phyloP scores from a whole-genome alignment of 129 eudicot genomes.

The Centrapalus pauciflorus region DNA sequence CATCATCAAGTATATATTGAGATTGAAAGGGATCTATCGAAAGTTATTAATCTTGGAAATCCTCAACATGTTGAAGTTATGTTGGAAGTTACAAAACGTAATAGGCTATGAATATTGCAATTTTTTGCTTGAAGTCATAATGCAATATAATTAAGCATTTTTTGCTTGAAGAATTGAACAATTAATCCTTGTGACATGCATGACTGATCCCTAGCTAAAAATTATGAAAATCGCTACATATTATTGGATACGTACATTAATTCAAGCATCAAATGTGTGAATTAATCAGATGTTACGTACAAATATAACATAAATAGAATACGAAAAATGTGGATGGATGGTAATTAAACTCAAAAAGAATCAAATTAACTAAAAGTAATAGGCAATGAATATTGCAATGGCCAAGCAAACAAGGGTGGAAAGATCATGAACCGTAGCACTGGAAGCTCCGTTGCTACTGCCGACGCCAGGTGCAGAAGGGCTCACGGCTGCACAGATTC shows the following conservation, averaged over 20 bases:
- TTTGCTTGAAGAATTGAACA: too few relatives aligned
- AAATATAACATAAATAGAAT: constrained; percentile 15
- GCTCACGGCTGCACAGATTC: not conserved
- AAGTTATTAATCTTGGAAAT: too few relatives aligned
- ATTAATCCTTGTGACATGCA: too few relatives aligned
- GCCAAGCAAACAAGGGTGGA: constrained; percentile 26
- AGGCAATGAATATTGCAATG: constrained; percentile 33
- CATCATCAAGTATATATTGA: too few relatives aligned
- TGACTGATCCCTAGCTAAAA: not conserved
- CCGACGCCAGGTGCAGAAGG: constrained; percentile 10
- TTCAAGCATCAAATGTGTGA: constrained; percentile 23
- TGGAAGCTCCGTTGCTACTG: constrained; percentile 18
- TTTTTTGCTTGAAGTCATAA: too few relatives aligned
- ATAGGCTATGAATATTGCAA: too few relatives aligned
- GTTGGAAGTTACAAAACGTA: too few relatives aligned
- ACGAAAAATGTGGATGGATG: constrained; percentile 25
- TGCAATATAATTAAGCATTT: too few relatives aligned
- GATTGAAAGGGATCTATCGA: too few relatives aligned
- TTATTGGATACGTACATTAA: constrained; percentile 27
- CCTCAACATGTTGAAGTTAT: too few relatives aligned
- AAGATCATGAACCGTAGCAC: constrained; percentile 16
- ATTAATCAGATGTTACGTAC: constrained; percentile 20
- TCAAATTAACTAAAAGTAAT: constrained; percentile 19
- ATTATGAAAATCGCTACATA: constrained; percentile 20
- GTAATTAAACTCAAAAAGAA: too few relatives aligned